Evolutionary conservation across 805 yeast species (phyloP), one percentile per base, ranked within the genome.

Genomic region (Myxozyma geophila): DNA sequence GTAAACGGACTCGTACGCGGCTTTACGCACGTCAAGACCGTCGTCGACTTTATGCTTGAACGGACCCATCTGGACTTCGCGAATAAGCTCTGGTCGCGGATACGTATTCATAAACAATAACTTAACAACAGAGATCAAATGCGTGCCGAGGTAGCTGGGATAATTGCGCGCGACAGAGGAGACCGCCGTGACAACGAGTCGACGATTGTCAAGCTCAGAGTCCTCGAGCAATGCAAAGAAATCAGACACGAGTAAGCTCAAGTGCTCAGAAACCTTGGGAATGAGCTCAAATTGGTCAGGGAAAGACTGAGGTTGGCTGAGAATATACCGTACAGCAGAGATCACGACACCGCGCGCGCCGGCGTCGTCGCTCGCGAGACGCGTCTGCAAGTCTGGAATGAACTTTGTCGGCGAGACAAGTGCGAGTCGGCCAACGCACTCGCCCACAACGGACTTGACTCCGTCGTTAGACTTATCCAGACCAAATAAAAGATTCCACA

Each of bases 41-140:
- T 87, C 87, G 70, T 90, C 97, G 46, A 89, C 83, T 65, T 86
- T 85, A 72, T 89, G 92, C 72, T 89, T 89, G 79, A 88, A 90
- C 0, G 96, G 96, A 1, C 97, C 97, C 84, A 91, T 89, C 53
- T 87, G 88, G 40, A 90, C 86, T 19, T 81, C 78, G 59, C 86
- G 86, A 51, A 87, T 83, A 70, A 84, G 86, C 61, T 83, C 82
- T 39, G 81, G 82, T 67, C 82, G 83, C 0, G 86, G 79, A 12
- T 75, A 76, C 52, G 89, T 79, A 71, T 88, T 90, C 4, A 75
- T 76, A 67, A 82, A 82, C 2, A 89, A 76, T 0, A 74, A 71
- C 0, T 89, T 85, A 47, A 88, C 74, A 1, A 86, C 76, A 1
- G 72, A 71, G 2, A 81, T 74, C 47, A 86, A 73, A 56, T 81